Percentiles rank a stretch among this genome's conserved stretches.
Conservation (phyloP, 306 rosid genomes). For the Pyrus bretschneideri region DNA sequence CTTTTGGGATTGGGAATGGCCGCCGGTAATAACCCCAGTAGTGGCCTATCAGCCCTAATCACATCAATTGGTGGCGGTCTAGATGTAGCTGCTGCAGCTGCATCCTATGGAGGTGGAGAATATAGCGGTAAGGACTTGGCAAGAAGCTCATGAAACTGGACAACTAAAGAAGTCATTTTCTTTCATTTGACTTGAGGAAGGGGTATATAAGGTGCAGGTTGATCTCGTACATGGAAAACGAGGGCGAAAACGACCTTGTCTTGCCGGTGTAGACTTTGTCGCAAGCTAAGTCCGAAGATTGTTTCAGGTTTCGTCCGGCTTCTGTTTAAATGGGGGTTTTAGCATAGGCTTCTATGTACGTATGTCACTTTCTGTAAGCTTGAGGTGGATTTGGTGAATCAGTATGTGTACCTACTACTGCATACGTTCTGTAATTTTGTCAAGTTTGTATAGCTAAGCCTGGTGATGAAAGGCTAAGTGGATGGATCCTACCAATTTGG, state of each 20-base stretch:
- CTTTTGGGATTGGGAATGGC: constrained; percentile 94
- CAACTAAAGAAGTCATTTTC: not conserved
- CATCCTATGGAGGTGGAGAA: constrained; percentile 61
- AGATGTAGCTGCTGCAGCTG: constrained; percentile 48
- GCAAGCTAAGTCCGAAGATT: constrained; percentile 17
- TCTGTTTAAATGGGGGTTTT: constrained; percentile 5
- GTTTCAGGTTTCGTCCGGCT: not conserved
- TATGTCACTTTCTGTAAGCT: not conserved
- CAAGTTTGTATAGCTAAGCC: not conserved
- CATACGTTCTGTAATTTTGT: not conserved
- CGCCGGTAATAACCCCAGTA: constrained; percentile 51
- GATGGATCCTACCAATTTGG: not conserved
- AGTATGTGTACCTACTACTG: not conserved
- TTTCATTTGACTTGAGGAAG: not conserved
- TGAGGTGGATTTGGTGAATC: not conserved
- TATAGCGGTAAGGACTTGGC: constrained; percentile 58
- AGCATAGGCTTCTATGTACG: not conserved
- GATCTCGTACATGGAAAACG: constrained; percentile 17
- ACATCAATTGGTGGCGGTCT: constrained; percentile 67
- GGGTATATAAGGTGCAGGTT: constrained; percentile 14
- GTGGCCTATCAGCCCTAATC: constrained; percentile 65
- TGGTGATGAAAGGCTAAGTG: not conserved
- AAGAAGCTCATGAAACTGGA: constrained; percentile 36
- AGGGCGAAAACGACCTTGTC: not conserved
- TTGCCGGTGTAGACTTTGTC: constrained; percentile 7